Evolutionary conservation across 345 rosid genomes (phyloP), one percentile per base, ranked within the genome.

Genomic region (Euphorbia pulcherrima): DNA sequence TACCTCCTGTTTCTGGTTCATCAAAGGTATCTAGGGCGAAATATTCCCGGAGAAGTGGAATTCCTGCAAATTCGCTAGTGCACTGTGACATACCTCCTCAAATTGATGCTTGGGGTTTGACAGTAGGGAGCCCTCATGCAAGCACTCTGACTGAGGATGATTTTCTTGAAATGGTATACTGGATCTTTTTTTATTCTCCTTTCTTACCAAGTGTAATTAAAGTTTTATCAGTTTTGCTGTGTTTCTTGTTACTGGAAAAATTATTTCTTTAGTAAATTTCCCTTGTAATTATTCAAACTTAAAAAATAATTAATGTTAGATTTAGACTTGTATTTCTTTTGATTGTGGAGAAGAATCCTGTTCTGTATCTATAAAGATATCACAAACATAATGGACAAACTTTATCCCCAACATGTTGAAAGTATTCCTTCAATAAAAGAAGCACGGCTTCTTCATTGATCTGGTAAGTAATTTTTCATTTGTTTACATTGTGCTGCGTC

Each of bases 81-180:
- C 87, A 81, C 20, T 59, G 50, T 50, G 88, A 82, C 62, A 73
- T 64, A 39, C 73, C 87, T n/a, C n/a, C n/a, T 72, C 79, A 68
- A 72, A 77, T 63, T 77, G 89, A 87, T 86, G 75, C 81, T 61
- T 87, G 92, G 95, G 88, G 86, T 44, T 68, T 92, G 80, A 82
- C 93, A 40, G 78, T 84, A 40, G 96, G 84, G 60, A 93, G 98
- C 76, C 94, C 97, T 69, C 92, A 72, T 66, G 88, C 89, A 20
- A 87, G 87, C 83, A 78, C 81, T 61, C 81, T 90, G 64, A 90
- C 97, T 7, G 93, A 90, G 69, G 96, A 90, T 66, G 97, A 88
- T 85, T 85, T 93, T 79, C 97, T 93, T 75, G 84, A 87, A 76
- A 93, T 90, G 97, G 97, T 93, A 90, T 26, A 55, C 72, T 65